phyloP scores from a whole-genome alignment of 108 stramenopile genomes.

The Cyclotella cryptica region DNA sequence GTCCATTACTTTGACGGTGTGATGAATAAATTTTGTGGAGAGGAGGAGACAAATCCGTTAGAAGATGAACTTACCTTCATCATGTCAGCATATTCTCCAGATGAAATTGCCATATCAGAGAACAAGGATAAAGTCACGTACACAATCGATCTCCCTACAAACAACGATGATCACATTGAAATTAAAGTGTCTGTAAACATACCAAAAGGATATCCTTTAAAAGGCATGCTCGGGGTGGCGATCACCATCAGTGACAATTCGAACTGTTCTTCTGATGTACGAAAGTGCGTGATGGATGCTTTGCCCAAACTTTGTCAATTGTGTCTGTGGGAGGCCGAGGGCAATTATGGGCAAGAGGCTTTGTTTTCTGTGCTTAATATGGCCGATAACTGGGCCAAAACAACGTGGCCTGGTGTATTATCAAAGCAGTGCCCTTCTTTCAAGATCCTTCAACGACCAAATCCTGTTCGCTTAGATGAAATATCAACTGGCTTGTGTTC shows the following conservation, averaged over 20 bases:
- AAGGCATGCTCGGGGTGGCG: conserved; percentile 6
- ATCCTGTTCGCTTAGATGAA: background rate
- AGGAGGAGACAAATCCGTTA: conserved; percentile 7
- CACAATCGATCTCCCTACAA: conserved; percentile 12
- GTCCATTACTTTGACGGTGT: conserved; percentile 20
- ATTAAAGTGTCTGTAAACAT: conserved; percentile 14
- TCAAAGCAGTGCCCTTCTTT: conserved; percentile 9
- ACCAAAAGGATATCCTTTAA: conserved; percentile 24
- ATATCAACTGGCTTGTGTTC: conserved; percentile 9
- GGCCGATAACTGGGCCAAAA: conserved; percentile 22
- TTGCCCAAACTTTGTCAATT: conserved; percentile 16
- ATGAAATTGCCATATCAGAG: conserved; percentile 12
- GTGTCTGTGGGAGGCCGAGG: conserved; percentile 25
- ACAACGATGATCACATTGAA: conserved; percentile 11
- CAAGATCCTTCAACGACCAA: conserved; percentile 7
- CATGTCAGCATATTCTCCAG: conserved; percentile 23
- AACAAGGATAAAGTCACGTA: conserved; percentile 23
- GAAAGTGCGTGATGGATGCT: conserved; percentile 25
- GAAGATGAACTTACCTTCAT: conserved; percentile 32
- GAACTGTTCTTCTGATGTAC: conserved; percentile 17
- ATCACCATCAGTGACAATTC: background rate
- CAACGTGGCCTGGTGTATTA: conserved; percentile 16
- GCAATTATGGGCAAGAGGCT: conserved; percentile 23
- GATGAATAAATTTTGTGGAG: conserved; percentile 4
- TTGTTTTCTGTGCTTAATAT: conserved; percentile 22